Base-by-base conservation (phyloP, 2,329 filamentous ascomycete species). In the Epicoccum nigrum region DNA sequence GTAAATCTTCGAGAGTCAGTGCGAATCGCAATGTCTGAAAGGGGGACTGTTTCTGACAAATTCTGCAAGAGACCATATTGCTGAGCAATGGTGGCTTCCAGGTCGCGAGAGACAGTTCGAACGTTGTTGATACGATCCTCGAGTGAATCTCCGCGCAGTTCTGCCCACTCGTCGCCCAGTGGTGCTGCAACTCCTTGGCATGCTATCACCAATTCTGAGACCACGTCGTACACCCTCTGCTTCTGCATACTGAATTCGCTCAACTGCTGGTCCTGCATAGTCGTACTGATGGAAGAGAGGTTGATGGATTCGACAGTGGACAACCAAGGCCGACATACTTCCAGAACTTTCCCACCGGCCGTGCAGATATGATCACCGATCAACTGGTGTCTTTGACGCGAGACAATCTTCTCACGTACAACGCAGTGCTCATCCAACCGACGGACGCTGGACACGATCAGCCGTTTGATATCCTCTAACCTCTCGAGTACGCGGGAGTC, bases 121-220 rank as follows among this genome's bases (percentile, higher is more conserved):
- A 97, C 91, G 56, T 89, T 87, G 58, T 88, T 89, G 20, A 97
- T 75, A 17, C 94, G 86, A 60, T 90, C 90, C 67, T 97, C 93
- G 23, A 99, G 79, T 7, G 92, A 89, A 69, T 96, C 91, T 1
- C 92, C 91, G 34, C 92, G 86, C n/a, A 92, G 81, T 70, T 96
- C 92, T 4, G 92, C 86, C 94, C 94, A 99, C 75, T 99, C 94
- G 69, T 99, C 94, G 7, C 88, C 90, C 34, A 99, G 75, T 5
- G 94, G 94, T 7, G 90, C 90, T 5, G 92, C 90, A n/a, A 97
- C 88, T 19, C 89, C 86, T 74, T 99, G 94, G 66, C 92, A 97
- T 51, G 88, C 86, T 41, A 96, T 77, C 4, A 97, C 77, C 21
- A 99, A 82, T 70, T 97, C 94, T 7, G 92, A 92, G 47, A 96